phyloP scores from a whole-genome alignment of 768 basidiomycete genomes.

The Trametes elegans region DNA sequence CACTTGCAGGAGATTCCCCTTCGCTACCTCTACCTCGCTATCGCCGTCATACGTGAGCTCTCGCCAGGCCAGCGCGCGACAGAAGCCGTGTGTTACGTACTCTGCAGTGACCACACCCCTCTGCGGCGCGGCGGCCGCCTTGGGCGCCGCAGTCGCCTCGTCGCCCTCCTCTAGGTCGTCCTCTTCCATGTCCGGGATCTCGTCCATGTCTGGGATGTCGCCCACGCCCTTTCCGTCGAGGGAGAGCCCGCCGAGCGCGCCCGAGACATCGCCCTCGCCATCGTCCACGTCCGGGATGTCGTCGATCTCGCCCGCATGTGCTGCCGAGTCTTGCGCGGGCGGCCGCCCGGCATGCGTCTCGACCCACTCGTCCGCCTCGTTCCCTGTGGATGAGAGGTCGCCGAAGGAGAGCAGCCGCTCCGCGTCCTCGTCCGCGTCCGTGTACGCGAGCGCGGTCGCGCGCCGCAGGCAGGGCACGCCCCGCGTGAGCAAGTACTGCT shows the following conservation, averaged over 20 bases:
- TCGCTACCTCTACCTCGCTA: conserved; percentile 65
- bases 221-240: conserved; percentile 31
- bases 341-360: conserved; percentile 91
- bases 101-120: conserved; percentile 44
- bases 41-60: conserved; percentile 5
- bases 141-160: conserved; percentile 72
- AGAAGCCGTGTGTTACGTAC: conserved; percentile 37
- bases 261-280: conserved; percentile 32
- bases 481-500: conserved; percentile 94
- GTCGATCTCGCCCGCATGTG: conserved; percentile 65
- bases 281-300: conserved; percentile 89
- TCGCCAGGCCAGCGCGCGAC: not conserved
- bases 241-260: conserved; percentile 28
- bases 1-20: conserved; percentile 87
- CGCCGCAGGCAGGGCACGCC: conserved; percentile 97
- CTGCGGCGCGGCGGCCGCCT: conserved; percentile 36
- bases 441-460: conserved; percentile 89
- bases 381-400: conserved; percentile 51
- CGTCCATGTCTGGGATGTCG: conserved; percentile 90
- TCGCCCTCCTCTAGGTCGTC: conserved; percentile 88
- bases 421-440: conserved; percentile 94
- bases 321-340: conserved; percentile 46
- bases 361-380: conserved; percentile 90
- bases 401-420: conserved; percentile 89
- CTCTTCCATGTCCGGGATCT: conserved; percentile 99